Percentiles rank a stretch among this genome's conserved stretches.
Conservation (phyloP, 176 grass and related monocot genomes). For the Tillandsia fasciculata region DNA sequence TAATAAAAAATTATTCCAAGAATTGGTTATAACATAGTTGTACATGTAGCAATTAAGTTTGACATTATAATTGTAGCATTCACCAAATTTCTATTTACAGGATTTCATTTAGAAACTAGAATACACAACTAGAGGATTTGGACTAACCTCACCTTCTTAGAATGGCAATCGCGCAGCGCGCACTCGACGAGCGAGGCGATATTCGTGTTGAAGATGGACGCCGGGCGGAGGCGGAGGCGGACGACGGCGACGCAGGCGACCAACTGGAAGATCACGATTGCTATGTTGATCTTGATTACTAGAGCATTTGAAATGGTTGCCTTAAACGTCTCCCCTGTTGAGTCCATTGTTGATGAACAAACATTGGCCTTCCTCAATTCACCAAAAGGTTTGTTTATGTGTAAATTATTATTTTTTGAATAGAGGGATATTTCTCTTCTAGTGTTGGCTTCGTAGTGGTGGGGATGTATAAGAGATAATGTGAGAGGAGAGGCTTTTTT, state of each 20-base stretch:
- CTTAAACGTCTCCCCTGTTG: slow-evolving; percentile 42
- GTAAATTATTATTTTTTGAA: not conserved
- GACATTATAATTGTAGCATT: too few species aligned
- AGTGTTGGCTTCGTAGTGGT: not conserved
- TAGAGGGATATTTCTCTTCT: too few species aligned
- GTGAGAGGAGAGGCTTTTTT: not conserved
- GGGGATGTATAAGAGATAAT: not conserved
- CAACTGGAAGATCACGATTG: slow-evolving; percentile 68
- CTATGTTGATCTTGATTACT: slow-evolving; percentile 65
- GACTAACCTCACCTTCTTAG: slow-evolving; percentile 92
- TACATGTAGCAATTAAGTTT: too few species aligned
- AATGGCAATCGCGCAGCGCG: slow-evolving; percentile 48
- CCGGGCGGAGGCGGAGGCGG: slow-evolving; percentile 63
- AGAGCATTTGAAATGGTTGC: slow-evolving; percentile 29
- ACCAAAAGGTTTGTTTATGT: not conserved
- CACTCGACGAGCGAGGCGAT: slow-evolving; percentile 56
- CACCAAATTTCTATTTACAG: too few species aligned
- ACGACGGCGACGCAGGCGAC: slow-evolving; percentile 63
- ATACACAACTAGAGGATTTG: too few species aligned
- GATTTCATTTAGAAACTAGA: too few species aligned
- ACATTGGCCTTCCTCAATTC: too few species aligned
- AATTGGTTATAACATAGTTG: too few species aligned
- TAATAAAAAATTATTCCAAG: too few species aligned
- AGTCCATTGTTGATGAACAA: not conserved
- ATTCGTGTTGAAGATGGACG: slow-evolving; percentile 24